A percentile compares a stretch with the other conserved stretches of the same genome.
These are phyloP conservation scores for Chernovozyma aurita DNA, from an alignment of 1,139 yeast genomes.

Conservation along the genomic window DNA sequence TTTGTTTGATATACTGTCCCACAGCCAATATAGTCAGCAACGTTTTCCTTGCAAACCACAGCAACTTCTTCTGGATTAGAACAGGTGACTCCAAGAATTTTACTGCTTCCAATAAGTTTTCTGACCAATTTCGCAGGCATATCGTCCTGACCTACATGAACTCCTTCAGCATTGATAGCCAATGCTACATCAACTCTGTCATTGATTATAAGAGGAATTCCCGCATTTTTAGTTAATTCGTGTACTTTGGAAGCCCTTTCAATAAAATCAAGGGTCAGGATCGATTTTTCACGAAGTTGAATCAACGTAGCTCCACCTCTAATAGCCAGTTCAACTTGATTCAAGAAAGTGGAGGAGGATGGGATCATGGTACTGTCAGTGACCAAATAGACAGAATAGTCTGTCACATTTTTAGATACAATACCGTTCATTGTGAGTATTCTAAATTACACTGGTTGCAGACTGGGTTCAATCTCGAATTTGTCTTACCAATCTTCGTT, in stretches of 20 bases:
- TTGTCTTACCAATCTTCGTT: too few species aligned
- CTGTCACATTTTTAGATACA: constrained; percentile 23
- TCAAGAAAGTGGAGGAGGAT: constrained; percentile 49
- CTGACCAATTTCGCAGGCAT: constrained; percentile 65
- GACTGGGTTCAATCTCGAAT: too few species aligned
- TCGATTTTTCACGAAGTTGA: constrained; percentile 77
- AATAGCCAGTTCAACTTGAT: constrained; percentile 60
- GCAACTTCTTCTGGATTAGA: constrained; percentile 55
- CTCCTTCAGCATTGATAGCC: constrained; percentile 87
- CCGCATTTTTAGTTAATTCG: constrained; percentile 50
- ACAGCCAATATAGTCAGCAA: constrained; percentile 80
- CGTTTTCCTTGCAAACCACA: constrained; percentile 46
- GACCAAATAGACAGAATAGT: constrained; percentile 70
- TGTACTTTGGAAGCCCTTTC: constrained; percentile 59
- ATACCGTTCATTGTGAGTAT: too few species aligned
- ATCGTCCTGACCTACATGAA: constrained; percentile 93
- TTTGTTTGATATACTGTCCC: constrained; percentile 77
- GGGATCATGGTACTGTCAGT: constrained; percentile 82
- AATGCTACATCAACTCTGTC: constrained; percentile 88
- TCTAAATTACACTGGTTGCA: too few species aligned
- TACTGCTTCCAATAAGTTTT: constrained; percentile 61
- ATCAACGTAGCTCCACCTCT: constrained; percentile 74
- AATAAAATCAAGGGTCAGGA: constrained; percentile 67
- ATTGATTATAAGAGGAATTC: constrained; percentile 79
- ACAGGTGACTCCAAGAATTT: constrained; percentile 79